Base-by-base conservation (phyloP, 768 basidiomycete genomes). In the Cubamyces sp. region DNA sequence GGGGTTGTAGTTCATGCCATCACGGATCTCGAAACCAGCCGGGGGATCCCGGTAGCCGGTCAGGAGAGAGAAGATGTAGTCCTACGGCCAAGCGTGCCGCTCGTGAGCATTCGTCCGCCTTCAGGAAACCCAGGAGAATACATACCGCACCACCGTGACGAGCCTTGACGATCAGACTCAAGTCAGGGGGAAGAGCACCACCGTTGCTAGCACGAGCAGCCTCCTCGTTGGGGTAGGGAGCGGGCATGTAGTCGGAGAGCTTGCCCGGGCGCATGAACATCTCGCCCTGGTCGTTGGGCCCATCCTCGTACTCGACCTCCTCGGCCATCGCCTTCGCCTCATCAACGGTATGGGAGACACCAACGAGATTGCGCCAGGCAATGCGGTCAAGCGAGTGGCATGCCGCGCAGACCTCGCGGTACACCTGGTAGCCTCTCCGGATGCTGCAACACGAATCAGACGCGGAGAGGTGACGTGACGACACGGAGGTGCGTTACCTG, bases 241-340 rank as follows among this genome's bases (percentile, higher is more conserved):
- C 73, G 57, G 96, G 97, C 83, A 99, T 81, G 78, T 98, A 98
- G 76, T 99, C 97, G 41, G 97, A 87, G 61, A 98, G 89, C 78
- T 99, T 99, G 77, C 97, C 97, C 14, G 97, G 97, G 57, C 97
- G 84, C 79, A 94, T 87, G 85, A 98, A 99, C 96, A 97, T 98
- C 78, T 98, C 94, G 68, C 97, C 97, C 67, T 91, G 80, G 66
- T 88, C 88, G 74, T 98, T 86, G 51, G 97, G 97, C 39, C 97
- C 97, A 72, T 99, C 97, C 71, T 86, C 84, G 77, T 98, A 99
- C 77, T 99, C 97, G 60, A 95, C 81, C 71, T 98, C 96, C 78
- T 97, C 97, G 11, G 97, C 97, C 90, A 98, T 86, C 2, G 82
- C 80, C 75, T 92, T 91, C 56, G 82, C 82, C 78, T 99, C 96